Percentiles rank a stretch among this genome's conserved stretches.
Conservation (phyloP, 1,284 basidiomycete species). For the Pseudozyma hubeiensis region DNA sequence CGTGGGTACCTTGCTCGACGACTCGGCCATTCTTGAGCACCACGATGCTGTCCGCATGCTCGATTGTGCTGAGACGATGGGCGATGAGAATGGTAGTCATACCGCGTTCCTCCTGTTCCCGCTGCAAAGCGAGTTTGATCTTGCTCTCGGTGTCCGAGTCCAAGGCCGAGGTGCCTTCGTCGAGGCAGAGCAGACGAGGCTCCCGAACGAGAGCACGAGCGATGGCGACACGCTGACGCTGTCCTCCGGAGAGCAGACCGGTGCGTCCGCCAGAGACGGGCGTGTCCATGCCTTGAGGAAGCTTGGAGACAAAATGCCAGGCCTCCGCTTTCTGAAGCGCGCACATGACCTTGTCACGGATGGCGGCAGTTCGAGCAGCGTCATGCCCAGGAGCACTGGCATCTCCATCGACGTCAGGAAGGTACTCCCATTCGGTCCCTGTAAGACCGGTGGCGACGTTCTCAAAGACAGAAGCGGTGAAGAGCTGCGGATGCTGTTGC, state of each 20-base stretch:
- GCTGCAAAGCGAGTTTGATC: conserved; percentile 59
- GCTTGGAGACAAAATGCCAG: conserved; percentile 69
- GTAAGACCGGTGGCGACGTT: conserved; percentile 66
- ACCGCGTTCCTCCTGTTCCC: conserved; percentile 61
- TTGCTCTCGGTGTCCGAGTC: conserved; percentile 64
- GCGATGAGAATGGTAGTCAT: conserved; percentile 67
- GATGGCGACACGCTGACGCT: conserved; percentile 65
- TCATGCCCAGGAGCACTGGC: conserved; percentile 17
- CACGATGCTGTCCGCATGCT: conserved; percentile 65
- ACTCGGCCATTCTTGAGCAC: conserved; percentile 59
- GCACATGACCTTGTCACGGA: conserved; percentile 64
- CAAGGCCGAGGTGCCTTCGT: conserved; percentile 66
- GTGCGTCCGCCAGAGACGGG: conserved; percentile 68
- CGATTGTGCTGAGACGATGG: conserved; percentile 65
- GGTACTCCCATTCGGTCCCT: conserved; percentile 53
- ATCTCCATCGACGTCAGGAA: conserved; percentile 40
- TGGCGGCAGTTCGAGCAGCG: conserved; percentile 35
- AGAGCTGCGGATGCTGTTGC: conserved; percentile 70
- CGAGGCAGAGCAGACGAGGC: conserved; percentile 61
- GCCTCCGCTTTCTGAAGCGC: conserved; percentile 69
- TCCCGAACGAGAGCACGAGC: conserved; percentile 64
- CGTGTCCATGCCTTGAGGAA: conserved; percentile 69
- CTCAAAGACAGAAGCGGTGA: conserved; percentile 64
- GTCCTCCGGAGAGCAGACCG: conserved; percentile 65
- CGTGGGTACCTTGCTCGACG: conserved; percentile 62